Evolutionary conservation across 1,139 yeast genomes (phyloP), one percentile per base, ranked within the genome.

Genomic region (Magnusiomyces sp.): DNA sequence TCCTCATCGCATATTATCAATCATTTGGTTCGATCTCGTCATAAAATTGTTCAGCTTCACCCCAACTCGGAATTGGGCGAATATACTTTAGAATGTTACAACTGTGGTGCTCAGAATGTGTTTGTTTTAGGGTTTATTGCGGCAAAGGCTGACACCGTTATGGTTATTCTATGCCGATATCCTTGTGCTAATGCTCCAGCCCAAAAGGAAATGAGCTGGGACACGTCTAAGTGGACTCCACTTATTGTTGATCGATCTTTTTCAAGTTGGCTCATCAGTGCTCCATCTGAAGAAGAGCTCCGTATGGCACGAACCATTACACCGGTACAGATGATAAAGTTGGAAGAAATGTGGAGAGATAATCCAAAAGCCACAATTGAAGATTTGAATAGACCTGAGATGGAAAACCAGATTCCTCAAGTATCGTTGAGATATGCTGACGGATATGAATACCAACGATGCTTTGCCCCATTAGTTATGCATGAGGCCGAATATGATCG

Each of bases 51-150:
- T 1, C 73, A 83, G 2, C 71, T 88, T 47, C 97, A 89, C 63
- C 81, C 80, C 40, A 85, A 85, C 38, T 81, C 92, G 0, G 92
- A 86, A 55, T 71, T 89, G 43, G 97, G 97, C 13, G 95, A 84
- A 51, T 83, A 92, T 2, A 75, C 80, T 1, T 70, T 90, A 54
- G 97, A 90, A 64, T 90, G 97, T 69, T 90, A 89, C 68, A 83
- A 83, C 61, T 90, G 97, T 71, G 96, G 96, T 23, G 80, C 79
- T 61, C 79, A 74, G 53, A 90, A 89, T 59, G 86, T 83, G 4
- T 90, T 90, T 60, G 73, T 83, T 32, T 71, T 90, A 44, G 97
- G 97, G 1, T 88, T 83, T 67, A 95, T 90, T 16, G 77, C 90
- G 34, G 96, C 97, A 4, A 87, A 86, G 59, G 79, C 82, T 54